Conservation (phyloP, 805 yeast species). For the Lipomyces anomalus region DNA sequence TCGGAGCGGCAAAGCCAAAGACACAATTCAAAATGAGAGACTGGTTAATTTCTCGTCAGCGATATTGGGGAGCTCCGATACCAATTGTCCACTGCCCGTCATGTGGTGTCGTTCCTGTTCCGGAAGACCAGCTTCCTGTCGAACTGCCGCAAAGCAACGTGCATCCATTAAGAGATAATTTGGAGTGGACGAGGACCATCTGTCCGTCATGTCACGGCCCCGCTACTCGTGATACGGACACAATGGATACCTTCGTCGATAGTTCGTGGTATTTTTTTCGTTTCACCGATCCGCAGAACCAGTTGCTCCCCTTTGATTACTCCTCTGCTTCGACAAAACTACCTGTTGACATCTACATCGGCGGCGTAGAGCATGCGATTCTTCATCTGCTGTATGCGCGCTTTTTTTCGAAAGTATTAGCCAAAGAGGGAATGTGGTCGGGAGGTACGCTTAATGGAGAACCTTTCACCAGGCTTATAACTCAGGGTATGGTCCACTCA, state of each 20-base stretch:
- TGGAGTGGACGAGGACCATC: slow-evolving; percentile 60
- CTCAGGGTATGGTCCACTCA: slow-evolving; percentile 99
- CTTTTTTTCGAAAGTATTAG: slow-evolving; percentile 75
- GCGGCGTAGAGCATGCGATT: slow-evolving; percentile 97
- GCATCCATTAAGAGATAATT: slow-evolving; percentile 63
- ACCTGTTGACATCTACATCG: slow-evolving; percentile 88
- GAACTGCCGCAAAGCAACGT: slow-evolving; percentile 54
- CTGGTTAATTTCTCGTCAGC: slow-evolving; percentile 90
- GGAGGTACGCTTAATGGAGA: slow-evolving; percentile 58
- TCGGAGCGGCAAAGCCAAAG: slow-evolving; percentile 42
- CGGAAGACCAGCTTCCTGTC: slow-evolving; percentile 81
- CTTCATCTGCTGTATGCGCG: slow-evolving; percentile 82
- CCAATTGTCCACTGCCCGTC: slow-evolving; percentile 82
- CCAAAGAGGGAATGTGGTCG: slow-evolving; percentile 61
- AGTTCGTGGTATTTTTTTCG: slow-evolving; percentile 95
- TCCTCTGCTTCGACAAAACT: slow-evolving; percentile 46
- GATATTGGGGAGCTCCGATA: slow-evolving; percentile 98
- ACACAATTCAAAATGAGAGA: slow-evolving; percentile 70
- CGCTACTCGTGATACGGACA: slow-evolving; percentile 89
- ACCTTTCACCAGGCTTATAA: slow-evolving; percentile 72
- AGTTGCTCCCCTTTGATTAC: slow-evolving; percentile 46
- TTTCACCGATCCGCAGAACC: slow-evolving; percentile 68
- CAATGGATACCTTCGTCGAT: slow-evolving; percentile 98
- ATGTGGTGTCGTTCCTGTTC: slow-evolving; percentile 93
- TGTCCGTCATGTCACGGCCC: slow-evolving; percentile 72